Conservation (phyloP, 176 grass and related monocot genomes). For the Carex cristatella region DNA sequence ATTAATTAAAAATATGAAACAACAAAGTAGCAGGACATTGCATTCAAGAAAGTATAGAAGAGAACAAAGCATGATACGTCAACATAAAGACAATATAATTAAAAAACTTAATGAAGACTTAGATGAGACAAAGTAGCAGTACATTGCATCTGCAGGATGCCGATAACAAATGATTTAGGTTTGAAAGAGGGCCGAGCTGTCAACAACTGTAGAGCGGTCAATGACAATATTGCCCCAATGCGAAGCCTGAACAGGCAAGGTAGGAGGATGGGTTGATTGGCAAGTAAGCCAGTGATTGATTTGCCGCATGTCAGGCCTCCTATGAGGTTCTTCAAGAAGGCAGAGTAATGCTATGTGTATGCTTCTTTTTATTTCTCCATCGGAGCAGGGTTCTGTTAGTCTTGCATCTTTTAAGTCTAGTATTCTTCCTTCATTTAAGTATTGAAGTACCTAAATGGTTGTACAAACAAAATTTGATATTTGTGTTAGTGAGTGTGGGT, state of each 20-base stretch:
- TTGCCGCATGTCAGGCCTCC: not conserved
- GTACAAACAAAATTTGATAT: not conserved
- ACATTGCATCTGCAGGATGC: not conserved
- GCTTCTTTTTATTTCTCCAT: constrained; percentile 14
- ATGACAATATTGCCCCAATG: not conserved
- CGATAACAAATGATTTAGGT: not conserved
- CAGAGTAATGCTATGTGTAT: constrained; percentile 20
- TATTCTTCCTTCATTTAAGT: constrained; percentile 12
- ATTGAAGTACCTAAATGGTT: not conserved
- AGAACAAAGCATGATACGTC: not conserved
- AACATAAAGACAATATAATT: too few species aligned
- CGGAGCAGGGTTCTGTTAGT: not conserved
- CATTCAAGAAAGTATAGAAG: not conserved
- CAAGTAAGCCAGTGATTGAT: not conserved
- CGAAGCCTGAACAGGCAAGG: not conserved
- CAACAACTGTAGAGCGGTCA: not conserved
- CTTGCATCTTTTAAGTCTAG: not conserved
- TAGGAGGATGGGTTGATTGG: not conserved
- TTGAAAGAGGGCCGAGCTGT: not conserved
- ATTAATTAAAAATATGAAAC: too few species aligned
- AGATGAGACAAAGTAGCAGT: not conserved
- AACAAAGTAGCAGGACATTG: not conserved
- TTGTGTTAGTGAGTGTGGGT: not conserved
- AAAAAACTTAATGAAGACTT: not conserved
- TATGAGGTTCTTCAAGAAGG: not conserved